Evolutionary conservation across 176 grass and related monocot species (phyloP), one percentile per base, ranked within the genome.

Genomic region (Calamus simplicifolius): DNA sequence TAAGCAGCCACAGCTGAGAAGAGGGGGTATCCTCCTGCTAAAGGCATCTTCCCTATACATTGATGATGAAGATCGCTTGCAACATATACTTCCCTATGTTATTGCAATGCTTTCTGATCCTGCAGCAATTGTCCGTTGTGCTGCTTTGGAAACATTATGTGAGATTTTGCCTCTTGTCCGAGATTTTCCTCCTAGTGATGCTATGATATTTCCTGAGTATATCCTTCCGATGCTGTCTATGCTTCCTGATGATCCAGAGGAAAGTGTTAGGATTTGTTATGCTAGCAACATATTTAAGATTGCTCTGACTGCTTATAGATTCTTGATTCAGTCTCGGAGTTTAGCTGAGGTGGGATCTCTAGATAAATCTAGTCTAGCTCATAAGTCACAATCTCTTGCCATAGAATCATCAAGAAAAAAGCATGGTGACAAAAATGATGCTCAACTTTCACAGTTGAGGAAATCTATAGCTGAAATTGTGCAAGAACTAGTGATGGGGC

Each of bases 101-200:
- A 97, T 97, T 63, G 87, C 75, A 18, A 97, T 97, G 93, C 87
- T 97, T 49, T 84, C 87, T 69, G 93, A 97, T 88, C 80, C 87
- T 5, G 77, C 81, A 50, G 87, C 87, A 68, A 90, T 97, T 67
- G 93, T 97, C 25, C 93, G 93, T 50, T 91, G 93, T 5, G 87
- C 87, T 82, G 93, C 93, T 67, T 67, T 97, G 70, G 87, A 97
- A 75, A 91, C 87, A 66, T 77, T 97, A 27, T 91, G 84, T 68
- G 93, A 97, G 3, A 86, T 88, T 77, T 79, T 97, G 5, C 75
- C 78, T 68, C 81, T 91, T 72, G 71, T 97, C 66, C 84, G 82
- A 84, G 93, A 97, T 48, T 97, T 97, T 12, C 81, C 93, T 70
- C 89, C 89, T 49, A 97, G 93, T 60, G 93, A 97, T 78, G 80